Evolutionary conservation across 805 yeast species (phyloP), one percentile per base, ranked within the genome.

Genomic region (Lachancea waltii): DNA sequence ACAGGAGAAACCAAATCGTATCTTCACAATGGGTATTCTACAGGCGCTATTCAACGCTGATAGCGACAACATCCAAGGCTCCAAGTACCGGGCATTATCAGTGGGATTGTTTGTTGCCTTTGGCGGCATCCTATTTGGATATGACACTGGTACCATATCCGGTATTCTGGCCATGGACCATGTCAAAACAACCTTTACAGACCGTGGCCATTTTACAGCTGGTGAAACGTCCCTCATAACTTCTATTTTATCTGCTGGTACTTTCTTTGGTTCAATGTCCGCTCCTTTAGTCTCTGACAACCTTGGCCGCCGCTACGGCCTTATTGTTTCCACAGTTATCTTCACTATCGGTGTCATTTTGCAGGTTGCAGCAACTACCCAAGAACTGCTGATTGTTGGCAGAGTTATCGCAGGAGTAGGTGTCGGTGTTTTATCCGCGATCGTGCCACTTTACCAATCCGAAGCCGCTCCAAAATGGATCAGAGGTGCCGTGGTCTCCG

Each of bases 401-500:
- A 69, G 92, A 54, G 72, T 74, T 18, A 64, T 84, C 45, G 78
- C 83, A 18, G 92, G 89, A 21, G 44, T 79, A 5, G 84, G 86
- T 36, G 83, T 83, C 42, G 94, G 94, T 44, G 67, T 76, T 20
- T 68, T 81, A 18, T 78, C 90, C 19, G 81, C 87, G 18, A 69
- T 77, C 43, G 81, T 83, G 23, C 86, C 89, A 19, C 59, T 83
- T 46, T 83, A 82, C 56, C 85, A 81, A 64, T 81, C 89, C 22
- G 94, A 83, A 60, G 79, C 84, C 25, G 75, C 86, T n/a, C 92
- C 92, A 18, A 77, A 73, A 51, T 78, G 82, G 70, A 74, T 83
- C 33, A 70, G 94, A 64, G 94, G 94, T 50, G 75, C 86, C 14
- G 68, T 81, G 45, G 87, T 83, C 33, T 76, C 83, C 40, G 72